Conservation (phyloP, 1,139 yeast genomes). For the Debaryomyces coudertii region DNA sequence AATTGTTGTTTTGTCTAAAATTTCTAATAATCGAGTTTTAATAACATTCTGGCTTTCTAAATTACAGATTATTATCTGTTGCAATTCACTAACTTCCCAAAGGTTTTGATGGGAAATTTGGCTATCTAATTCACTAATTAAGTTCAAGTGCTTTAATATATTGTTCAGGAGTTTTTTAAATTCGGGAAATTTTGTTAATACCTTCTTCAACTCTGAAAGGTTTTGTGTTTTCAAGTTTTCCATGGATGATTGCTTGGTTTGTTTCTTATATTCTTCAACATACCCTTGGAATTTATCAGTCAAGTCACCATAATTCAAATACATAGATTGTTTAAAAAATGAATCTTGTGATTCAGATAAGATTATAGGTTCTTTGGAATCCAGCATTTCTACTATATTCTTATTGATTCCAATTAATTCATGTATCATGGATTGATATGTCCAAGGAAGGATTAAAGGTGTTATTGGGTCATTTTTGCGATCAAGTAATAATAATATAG, state of each 20-base stretch:
- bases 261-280: constrained; percentile 79
- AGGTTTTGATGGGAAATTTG: constrained; percentile 62
- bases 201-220: constrained; percentile 84
- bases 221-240: constrained; percentile 64
- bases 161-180: constrained; percentile 84
- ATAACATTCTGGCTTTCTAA: constrained; percentile 39
- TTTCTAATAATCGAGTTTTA: constrained; percentile 28
- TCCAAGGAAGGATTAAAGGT: constrained; percentile 93
- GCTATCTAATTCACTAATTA: constrained; percentile 82
- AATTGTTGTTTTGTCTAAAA: constrained; percentile 29
- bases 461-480: constrained; percentile 90
- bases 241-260: constrained; percentile 69
- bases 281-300: constrained; percentile 87
- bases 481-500: constrained; percentile 77
- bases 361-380: constrained; percentile 31
- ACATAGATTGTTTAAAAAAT: constrained; percentile 81
- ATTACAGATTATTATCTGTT: constrained; percentile 79
- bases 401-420: constrained; percentile 82
- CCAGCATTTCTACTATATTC: constrained; percentile 69
- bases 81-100: constrained; percentile 88
- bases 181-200: constrained; percentile 92
- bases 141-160: constrained; percentile 90
- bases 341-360: constrained; percentile 59
- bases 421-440: constrained; percentile 97
- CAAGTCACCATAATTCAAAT: constrained; percentile 88